Evolutionary conservation across 1,139 yeast genomes (phyloP).

Genomic region (Sugiyamaella grinbergsii): DNA sequence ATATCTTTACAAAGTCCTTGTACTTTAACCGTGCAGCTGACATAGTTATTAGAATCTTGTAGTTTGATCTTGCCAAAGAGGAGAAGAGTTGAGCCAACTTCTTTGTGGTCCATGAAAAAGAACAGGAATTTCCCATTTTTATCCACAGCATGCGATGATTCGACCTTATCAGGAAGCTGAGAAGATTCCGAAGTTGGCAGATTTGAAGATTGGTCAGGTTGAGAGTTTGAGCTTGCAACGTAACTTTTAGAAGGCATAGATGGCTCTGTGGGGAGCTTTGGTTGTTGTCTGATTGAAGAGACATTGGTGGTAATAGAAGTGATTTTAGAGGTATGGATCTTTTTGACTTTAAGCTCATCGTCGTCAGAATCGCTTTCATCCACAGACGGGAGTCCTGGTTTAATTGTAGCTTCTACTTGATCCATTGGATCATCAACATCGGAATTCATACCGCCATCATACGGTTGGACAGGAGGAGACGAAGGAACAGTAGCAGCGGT

Average conservation of each 20-base stretch:
- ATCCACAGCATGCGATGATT: background rate
- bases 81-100: constrained; percentile 66
- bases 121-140: constrained; percentile 59
- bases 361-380: constrained; percentile 5
- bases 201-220: background rate
- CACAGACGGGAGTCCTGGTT: too few species aligned
- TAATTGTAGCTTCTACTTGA: too few species aligned
- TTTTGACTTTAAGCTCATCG: constrained; percentile 20
- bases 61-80: constrained; percentile 85
- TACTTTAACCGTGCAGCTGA: constrained; percentile 79
- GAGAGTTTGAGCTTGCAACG: background rate
- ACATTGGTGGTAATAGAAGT: constrained; percentile 16
- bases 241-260: constrained; percentile 6
- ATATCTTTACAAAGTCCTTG: constrained; percentile 71
- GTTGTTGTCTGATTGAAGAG: constrained; percentile 20
- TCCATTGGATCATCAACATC: too few species aligned
- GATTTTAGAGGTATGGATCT: constrained; percentile 14
- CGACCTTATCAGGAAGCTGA: constrained; percentile 9
- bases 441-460: constrained; percentile 20
- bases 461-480: constrained; percentile 17
- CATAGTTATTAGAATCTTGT: constrained; percentile 47
- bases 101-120: constrained; percentile 91
- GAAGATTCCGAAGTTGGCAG: constrained; percentile 1
- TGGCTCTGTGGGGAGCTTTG: constrained; percentile 8
- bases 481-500: constrained; percentile 13